A percentile compares a stretch with the other conserved stretches of the same genome.
These are phyloP conservation scores for Nitzschia sp. DNA, from an alignment of 108 stramenopile genomes.

Conservation along the genomic window DNA sequence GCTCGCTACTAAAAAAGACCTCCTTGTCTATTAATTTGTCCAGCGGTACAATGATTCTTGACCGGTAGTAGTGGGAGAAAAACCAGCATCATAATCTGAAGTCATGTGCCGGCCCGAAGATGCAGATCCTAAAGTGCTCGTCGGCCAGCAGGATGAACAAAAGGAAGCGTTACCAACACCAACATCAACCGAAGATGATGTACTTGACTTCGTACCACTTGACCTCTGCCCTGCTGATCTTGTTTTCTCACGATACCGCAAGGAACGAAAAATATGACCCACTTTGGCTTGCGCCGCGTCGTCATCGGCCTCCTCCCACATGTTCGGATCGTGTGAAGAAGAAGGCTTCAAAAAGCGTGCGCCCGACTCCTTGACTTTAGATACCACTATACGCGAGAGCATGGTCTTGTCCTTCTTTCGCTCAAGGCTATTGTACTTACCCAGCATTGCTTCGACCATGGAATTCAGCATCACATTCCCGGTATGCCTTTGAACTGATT, in stretches of 20 bases:
- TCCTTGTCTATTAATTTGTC: too few relatives aligned
- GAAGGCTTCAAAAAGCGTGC: constrained; percentile 19
- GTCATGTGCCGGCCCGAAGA: too few relatives aligned
- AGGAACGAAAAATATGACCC: constrained; percentile 18
- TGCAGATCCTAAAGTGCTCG: too few relatives aligned
- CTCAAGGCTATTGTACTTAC: constrained; percentile 2
- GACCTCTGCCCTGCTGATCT: neutral
- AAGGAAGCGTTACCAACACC: too few relatives aligned
- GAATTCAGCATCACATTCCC: constrained; percentile 26
- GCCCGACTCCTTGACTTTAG: neutral
- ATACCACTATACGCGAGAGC: constrained; percentile 15
- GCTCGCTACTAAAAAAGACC: too few relatives aligned
- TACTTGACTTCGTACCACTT: too few relatives aligned
- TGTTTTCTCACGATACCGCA: constrained; percentile 7
- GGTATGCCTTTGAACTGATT: constrained; percentile 24
- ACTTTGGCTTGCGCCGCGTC: constrained; percentile 25
- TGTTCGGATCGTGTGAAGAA: neutral
- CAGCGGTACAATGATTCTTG: too few relatives aligned
- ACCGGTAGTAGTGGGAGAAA: too few relatives aligned
- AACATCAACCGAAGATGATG: too few relatives aligned
- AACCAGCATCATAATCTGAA: too few relatives aligned
- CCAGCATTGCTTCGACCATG: neutral
- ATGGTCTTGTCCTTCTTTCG: constrained; percentile 13
- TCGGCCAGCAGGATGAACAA: too few relatives aligned
- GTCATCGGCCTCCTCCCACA: constrained; percentile 27